Base-by-base conservation (phyloP, 2,329 filamentous ascomycete species). In the Davidsoniella eucalypti region DNA sequence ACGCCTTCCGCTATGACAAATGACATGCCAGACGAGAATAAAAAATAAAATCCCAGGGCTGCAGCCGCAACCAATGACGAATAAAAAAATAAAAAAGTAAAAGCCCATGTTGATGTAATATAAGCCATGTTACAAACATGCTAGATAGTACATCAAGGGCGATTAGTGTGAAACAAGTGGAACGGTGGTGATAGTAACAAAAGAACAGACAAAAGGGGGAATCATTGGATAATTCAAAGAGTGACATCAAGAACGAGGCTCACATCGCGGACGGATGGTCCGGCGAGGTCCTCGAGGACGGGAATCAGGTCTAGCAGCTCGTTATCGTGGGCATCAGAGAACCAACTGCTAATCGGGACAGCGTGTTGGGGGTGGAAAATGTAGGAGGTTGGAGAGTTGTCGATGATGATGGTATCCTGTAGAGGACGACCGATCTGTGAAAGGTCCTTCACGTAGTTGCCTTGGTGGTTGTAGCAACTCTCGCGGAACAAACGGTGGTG, bases 331-430 rank as follows among this genome's bases (percentile, higher is more conserved):
- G 92, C 92, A 68, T 98, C 92, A 57, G 88, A 95, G 70, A 98
- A 98, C 92, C 92, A 98, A 73, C 90, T 96, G 76, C 88, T 95
- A 69, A 98, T 98, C 23, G 92, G 92, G 46, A 98, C 90, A 54
- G 92, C 92, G 65, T 98, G 92, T 69, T 98, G 90, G 21, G 92
- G 92, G 64, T 98, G 92, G 75, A 98, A 98, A 60, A 98, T 96
- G 70, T 98, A 98, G 10, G 90, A 96, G 4, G 92, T 98, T 2
- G 92, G 92, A 44, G 92, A 96, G 68, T 98, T 98, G 70, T 98
- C 92, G 61, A 98, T 98, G 64, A 98, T 98, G 63, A 98, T 98
- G 17, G 90, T 98, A 63, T 98, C 90, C 65, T 87, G 86, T 51
- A 98, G 77, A 64, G 96, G 88, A 57, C 92, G 83, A 47, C 92